Evolutionary conservation across 495 filamentous ascomycete genomes (phyloP).

Genomic region (Evansstolkia leycettana): DNA sequence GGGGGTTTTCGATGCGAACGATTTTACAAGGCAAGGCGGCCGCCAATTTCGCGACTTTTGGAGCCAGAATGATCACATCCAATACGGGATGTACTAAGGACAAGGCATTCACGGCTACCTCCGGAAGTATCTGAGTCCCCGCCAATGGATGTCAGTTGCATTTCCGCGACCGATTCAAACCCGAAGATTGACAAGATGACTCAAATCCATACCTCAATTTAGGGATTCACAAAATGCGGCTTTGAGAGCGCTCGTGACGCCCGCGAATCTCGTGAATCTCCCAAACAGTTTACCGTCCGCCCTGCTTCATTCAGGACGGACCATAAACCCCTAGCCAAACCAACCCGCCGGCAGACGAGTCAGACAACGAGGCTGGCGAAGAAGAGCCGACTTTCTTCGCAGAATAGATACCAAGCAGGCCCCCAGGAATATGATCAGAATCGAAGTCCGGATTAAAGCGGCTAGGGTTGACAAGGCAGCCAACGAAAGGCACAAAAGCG

Average conservation of each 20-base stretch:
- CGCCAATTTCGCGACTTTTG: no score
- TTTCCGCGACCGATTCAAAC: no score
- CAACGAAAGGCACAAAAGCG: slow-evolving; percentile 21
- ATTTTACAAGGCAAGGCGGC: no score
- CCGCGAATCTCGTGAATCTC: slow-evolving; percentile 1
- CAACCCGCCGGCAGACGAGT: slow-evolving; percentile 22
- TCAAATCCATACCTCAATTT: slow-evolving; percentile 1
- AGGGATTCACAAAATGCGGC: not conserved
- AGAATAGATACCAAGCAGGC: not conserved
- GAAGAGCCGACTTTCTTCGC: no score
- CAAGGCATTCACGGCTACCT: no score
- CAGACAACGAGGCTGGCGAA: slow-evolving; percentile 3
- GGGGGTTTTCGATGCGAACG: no score
- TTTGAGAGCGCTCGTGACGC: not conserved
- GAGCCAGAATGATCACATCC: no score
- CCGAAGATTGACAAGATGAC: no score
- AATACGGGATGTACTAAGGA: no score
- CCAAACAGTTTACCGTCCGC: slow-evolving; percentile 39
- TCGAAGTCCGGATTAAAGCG: slow-evolving; percentile 5
- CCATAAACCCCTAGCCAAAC: slow-evolving; percentile 41
- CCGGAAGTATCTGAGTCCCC: no score
- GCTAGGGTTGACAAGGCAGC: slow-evolving; percentile 14
- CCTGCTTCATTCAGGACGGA: slow-evolving; percentile 50
- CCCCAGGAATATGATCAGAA: not conserved
- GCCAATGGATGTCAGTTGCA: no score